These are phyloP conservation scores for Circinella minor DNA, from an alignment of 371 early-diverging fungal genomes.

Conservation along the genomic window DNA sequence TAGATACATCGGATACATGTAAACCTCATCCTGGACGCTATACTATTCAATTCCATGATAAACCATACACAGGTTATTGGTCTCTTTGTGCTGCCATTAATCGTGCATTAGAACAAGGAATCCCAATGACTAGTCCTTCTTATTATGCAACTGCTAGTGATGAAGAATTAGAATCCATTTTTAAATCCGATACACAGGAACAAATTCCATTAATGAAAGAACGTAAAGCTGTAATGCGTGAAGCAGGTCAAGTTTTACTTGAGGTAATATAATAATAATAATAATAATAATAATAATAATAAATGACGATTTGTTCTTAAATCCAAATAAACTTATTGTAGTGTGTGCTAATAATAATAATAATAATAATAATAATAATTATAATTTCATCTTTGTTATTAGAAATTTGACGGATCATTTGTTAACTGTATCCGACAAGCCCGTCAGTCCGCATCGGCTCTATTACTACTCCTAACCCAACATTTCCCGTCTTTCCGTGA, in stretches of 20 bases:
- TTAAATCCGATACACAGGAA: constrained; percentile 70
- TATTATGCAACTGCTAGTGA: constrained; percentile 51
- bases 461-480: constrained; percentile 63
- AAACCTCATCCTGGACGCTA: constrained; percentile 61
- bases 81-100: constrained; percentile 83
- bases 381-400: constrained; percentile 8
- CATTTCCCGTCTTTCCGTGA: constrained; percentile 82
- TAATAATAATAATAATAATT: background rate
- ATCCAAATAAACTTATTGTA: too few relatives aligned
- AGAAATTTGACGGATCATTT: constrained; percentile 77
- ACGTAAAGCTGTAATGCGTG: constrained; percentile 67
- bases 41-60: constrained; percentile 64
- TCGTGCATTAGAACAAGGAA: constrained; percentile 69
- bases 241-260: constrained; percentile 71
- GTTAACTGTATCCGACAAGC: constrained; percentile 61
- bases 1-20: constrained; percentile 53
- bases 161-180: constrained; percentile 57
- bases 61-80: constrained; percentile 86
- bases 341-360: background rate
- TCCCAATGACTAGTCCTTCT: constrained; percentile 65
- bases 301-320: too few relatives aligned
- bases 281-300: background rate
- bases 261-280: constrained; percentile 43
- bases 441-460: constrained; percentile 54
- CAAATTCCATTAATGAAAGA: constrained; percentile 67